A percentile compares a stretch with the other conserved stretches of the same genome.
These are phyloP conservation scores for Corynascus novoguineensis DNA, from an alignment of 495 filamentous ascomycete genomes.

Conservation along the genomic window DNA sequence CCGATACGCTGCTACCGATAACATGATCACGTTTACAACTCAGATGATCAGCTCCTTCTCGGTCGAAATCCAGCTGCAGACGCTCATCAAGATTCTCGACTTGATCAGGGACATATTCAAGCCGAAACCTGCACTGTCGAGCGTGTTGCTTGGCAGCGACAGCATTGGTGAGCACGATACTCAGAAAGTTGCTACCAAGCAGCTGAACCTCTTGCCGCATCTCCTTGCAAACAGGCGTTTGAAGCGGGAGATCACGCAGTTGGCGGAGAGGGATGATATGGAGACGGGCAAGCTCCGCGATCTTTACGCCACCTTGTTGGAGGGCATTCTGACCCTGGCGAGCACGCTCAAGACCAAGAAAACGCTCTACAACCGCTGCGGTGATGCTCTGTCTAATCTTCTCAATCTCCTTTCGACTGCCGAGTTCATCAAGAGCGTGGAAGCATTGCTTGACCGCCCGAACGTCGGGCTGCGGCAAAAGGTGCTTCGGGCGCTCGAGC, in stretches of 20 bases:
- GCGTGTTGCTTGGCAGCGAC: constrained; percentile 60
- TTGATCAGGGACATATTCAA: constrained; percentile 67
- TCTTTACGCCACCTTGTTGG: constrained; percentile 65
- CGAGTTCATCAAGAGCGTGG: constrained; percentile 80
- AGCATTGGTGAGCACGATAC: constrained; percentile 55
- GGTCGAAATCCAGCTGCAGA: constrained; percentile 62
- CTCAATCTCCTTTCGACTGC: constrained; percentile 73
- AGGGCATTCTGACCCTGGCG: constrained; percentile 57
- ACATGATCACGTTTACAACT: constrained; percentile 47
- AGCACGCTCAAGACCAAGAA: constrained; percentile 56
- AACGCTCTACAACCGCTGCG: constrained; percentile 56
- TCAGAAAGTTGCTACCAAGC: constrained; percentile 53
- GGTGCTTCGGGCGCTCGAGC: constrained; percentile 71
- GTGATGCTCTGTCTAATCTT: constrained; percentile 64
- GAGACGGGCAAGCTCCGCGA: constrained; percentile 56
- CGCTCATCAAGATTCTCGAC: constrained; percentile 64
- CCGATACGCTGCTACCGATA: constrained; percentile 53
- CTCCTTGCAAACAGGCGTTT: constrained; percentile 49
- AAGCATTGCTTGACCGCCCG: constrained; percentile 65
- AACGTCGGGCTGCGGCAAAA: constrained; percentile 69
- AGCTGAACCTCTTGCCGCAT: constrained; percentile 55
- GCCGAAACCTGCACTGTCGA: constrained; percentile 61
- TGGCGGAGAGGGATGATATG: constrained; percentile 52
- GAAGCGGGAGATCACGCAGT: constrained; percentile 41
- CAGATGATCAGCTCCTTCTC: constrained; percentile 53